Evolutionary conservation across 2,329 filamentous ascomycete genomes (phyloP).

Genomic region (Lachnellula cervina): DNA sequence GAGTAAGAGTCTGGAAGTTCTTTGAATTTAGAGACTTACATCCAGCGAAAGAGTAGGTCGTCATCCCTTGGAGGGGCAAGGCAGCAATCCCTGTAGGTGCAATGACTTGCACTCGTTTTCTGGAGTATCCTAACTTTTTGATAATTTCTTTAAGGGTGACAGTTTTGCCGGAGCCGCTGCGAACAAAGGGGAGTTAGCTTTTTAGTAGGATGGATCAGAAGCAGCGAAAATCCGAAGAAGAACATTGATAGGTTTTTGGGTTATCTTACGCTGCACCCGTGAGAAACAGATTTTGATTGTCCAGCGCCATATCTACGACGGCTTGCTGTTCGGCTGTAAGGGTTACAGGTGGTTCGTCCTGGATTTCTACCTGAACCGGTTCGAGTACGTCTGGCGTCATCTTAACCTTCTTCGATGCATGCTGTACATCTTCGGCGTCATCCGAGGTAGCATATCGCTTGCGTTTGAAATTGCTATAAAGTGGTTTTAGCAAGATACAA

Average conservation of each 20-base stretch:
- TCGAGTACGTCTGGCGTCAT: background rate
- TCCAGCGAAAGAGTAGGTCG: slow-evolving; percentile 24
- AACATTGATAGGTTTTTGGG: too few relatives aligned
- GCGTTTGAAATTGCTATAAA: too few relatives aligned
- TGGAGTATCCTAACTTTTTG: background rate
- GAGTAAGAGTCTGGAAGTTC: too few relatives aligned
- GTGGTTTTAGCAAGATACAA: too few relatives aligned
- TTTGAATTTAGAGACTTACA: slow-evolving; percentile 2
- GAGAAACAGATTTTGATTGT: slow-evolving; percentile 26
- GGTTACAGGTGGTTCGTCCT: slow-evolving; percentile 4
- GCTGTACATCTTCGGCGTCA: too few relatives aligned
- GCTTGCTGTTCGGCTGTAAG: slow-evolving; percentile 23
- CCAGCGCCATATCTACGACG: slow-evolving; percentile 24
- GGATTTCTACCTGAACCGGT: background rate
- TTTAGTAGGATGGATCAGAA: too few relatives aligned
- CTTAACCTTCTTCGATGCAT: background rate
- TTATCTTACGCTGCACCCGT: slow-evolving; percentile 23
- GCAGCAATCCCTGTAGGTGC: slow-evolving; percentile 28
- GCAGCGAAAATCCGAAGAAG: too few relatives aligned
- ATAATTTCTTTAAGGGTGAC: slow-evolving; percentile 23
- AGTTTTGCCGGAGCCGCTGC: slow-evolving; percentile 23
- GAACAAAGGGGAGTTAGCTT: too few relatives aligned
- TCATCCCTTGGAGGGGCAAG: slow-evolving; percentile 23
- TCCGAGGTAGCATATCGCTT: too few relatives aligned
- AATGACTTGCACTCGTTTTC: slow-evolving; percentile 19